phyloP scores from a whole-genome alignment of 805 yeast species.

The Wickerhamomyces chambardii region DNA sequence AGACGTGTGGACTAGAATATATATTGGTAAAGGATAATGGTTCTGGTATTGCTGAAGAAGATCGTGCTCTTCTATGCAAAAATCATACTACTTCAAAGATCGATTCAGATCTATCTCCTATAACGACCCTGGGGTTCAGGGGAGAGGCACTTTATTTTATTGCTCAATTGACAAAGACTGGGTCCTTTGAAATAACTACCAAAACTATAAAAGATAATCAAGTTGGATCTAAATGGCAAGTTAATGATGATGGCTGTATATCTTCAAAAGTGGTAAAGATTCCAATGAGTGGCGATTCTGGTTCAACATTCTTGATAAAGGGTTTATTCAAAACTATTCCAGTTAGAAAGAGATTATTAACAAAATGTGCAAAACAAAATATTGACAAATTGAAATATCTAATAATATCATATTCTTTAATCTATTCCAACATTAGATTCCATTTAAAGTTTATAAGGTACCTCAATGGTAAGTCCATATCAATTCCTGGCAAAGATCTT shows the following conservation, averaged over 20 bases:
- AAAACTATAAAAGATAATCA: conserved; percentile 22
- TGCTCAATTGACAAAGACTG: conserved; percentile 18
- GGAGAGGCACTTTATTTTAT: conserved; percentile 40
- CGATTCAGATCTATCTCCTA: conserved; percentile 17
- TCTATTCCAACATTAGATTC: conserved; percentile 22
- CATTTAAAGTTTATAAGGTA: conserved; percentile 6
- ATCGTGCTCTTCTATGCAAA: conserved; percentile 24
- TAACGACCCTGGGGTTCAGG: conserved; percentile 34
- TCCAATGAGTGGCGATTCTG: conserved; percentile 11
- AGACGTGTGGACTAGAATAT: conserved; percentile 80
- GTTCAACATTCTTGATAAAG: conserved; percentile 25
- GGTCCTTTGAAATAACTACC: conserved; percentile 21
- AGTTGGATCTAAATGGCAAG: conserved; percentile 42
- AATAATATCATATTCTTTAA: conserved; percentile 22
- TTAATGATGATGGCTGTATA: conserved; percentile 19
- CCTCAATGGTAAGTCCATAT: background rate
- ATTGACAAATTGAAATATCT: conserved; percentile 16
- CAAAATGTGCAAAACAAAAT: conserved; percentile 16
- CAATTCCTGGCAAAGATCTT: conserved; percentile 4
- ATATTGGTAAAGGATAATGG: conserved; percentile 49
- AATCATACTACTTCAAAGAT: conserved; percentile 36
- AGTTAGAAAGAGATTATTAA: conserved; percentile 22
- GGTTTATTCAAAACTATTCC: conserved; percentile 23
- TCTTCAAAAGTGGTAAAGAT: conserved; percentile 9
- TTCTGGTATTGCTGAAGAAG: conserved; percentile 21